These are phyloP conservation scores for Rostrohypoxylon terebratum DNA, from an alignment of 495 filamentous ascomycete species.

Conservation along the genomic window DNA sequence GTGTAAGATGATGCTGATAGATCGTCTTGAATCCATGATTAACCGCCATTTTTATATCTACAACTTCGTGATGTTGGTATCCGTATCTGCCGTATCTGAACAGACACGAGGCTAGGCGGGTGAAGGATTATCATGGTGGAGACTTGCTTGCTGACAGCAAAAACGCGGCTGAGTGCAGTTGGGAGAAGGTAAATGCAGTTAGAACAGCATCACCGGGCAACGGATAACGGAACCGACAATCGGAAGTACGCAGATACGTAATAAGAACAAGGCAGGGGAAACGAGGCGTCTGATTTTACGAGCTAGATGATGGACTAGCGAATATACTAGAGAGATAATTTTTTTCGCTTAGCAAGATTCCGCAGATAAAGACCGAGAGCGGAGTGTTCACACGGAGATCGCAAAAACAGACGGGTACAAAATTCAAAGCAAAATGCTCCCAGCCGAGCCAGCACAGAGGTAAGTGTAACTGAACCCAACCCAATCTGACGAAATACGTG, in stretches of 20 bases:
- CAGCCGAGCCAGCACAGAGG: slow-evolving; percentile 10
- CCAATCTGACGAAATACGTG: slow-evolving; percentile 21
- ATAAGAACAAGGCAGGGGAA: slow-evolving; percentile 8
- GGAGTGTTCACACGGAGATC: slow-evolving; percentile 13
- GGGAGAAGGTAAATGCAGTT: not conserved
- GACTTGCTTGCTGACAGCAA: slow-evolving; percentile 33
- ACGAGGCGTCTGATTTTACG: slow-evolving; percentile 3
- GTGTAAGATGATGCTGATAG: slow-evolving; percentile 21
- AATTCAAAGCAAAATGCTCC: slow-evolving; percentile 3
- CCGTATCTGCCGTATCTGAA: not conserved
- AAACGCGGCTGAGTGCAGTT: slow-evolving; percentile 30
- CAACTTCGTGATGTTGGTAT: slow-evolving; percentile 10
- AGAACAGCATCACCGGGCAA: not conserved
- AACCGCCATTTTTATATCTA: slow-evolving; percentile 28
- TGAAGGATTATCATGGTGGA: slow-evolving; percentile 21
- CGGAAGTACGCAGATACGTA: slow-evolving; percentile 12
- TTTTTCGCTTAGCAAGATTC: not conserved
- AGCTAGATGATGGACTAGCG: not conserved
- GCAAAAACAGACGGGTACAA: not conserved
- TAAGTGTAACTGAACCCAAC: slow-evolving; percentile 9
- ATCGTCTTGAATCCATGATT: slow-evolving; percentile 1
- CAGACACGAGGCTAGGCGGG: slow-evolving; percentile 8
- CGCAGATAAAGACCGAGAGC: not conserved
- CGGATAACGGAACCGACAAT: not conserved
- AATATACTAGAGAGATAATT: not conserved